Evolutionary conservation across 352 stramenopile species (phyloP), one percentile per base, ranked within the genome.

Genomic region (Phytophthora cajani): DNA sequence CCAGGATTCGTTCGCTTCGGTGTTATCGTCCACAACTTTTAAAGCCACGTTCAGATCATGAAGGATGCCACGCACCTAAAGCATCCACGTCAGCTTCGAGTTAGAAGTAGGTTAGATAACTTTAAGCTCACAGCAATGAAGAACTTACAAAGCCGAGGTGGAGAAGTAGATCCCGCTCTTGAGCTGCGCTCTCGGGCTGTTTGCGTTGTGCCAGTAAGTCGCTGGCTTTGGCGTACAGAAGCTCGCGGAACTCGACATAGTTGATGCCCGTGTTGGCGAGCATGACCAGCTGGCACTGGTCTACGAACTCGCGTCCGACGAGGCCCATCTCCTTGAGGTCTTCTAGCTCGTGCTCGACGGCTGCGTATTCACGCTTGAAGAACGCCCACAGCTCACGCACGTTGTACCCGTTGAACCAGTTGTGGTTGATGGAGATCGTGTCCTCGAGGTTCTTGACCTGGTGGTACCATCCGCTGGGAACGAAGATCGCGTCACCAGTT

Each of bases 371-470:
- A 3, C 33, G 55, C 55, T 89, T 80, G n/a, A 96, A 83, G 64
- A 93, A 96, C 3, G 19, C 4, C 89, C 87, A 95, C 17, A 96
- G 60, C 23, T 84, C 64, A 12, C 32, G 49, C 17, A 94, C 53
- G 44, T 87, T 94, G 71, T 87, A 95, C 44, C 84, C 88, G 57
- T 97, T 99, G 67, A 99, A 97, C 97, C 97, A 99, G 78, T 99
- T 99, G 75, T 98, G 95, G 85, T 99, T 99, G 73, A 99, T 97
- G 1, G 94, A 98, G 51, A 99, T 88, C 17, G 95, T 98, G 72
- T 97, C 84, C 36, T 93, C 80, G 12, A 98, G 46, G 72, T 99
- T 99, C 25, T 83, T 79, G 8, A 99, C 97, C 66, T 98, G 81
- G 67, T 99, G 97, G 64, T 98, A 97, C 95, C 97, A 99, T 10